Percentiles rank a stretch among this genome's conserved stretches.
Conservation (phyloP, 116 monocot genomes). For the Zostera marina region DNA sequence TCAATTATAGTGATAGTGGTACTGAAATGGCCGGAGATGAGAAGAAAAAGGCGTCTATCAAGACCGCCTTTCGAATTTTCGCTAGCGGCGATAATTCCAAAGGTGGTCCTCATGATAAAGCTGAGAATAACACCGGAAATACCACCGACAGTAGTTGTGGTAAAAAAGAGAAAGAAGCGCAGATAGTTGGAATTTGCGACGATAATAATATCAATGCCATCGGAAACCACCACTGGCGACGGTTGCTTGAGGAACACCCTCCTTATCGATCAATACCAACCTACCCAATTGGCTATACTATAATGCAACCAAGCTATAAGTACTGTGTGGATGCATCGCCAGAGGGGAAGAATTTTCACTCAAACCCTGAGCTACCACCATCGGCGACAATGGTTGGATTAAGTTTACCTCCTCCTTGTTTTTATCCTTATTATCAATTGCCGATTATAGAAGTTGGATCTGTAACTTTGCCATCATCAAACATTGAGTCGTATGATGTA, state of each 20-base stretch:
- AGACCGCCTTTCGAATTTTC: neutral
- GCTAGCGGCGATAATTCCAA: neutral
- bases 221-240: neutral
- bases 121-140: neutral
- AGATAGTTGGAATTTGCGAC: neutral
- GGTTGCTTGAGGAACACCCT: neutral
- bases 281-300: slow-evolving; percentile 18
- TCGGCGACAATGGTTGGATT: neutral
- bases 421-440: neutral
- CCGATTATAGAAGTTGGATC: neutral
- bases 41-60: slow-evolving; percentile 1
- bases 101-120: neutral
- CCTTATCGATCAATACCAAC: slow-evolving; percentile 10
- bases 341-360: neutral
- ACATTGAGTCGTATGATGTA: slow-evolving; percentile 9
- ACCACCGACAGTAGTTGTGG: neutral
- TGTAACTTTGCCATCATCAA: neutral
- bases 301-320: slow-evolving; percentile 23
- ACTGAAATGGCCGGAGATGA: neutral
- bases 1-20: neutral
- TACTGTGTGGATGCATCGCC: slow-evolving; percentile 12
- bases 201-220: neutral
- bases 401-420: neutral
- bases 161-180: neutral
- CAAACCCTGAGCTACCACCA: neutral